Percentiles rank a stretch among this genome's conserved stretches.
These are phyloP conservation scores for Termitomyces eurrhizus DNA, from an alignment of 768 basidiomycete genomes.

Conservation along the genomic window DNA sequence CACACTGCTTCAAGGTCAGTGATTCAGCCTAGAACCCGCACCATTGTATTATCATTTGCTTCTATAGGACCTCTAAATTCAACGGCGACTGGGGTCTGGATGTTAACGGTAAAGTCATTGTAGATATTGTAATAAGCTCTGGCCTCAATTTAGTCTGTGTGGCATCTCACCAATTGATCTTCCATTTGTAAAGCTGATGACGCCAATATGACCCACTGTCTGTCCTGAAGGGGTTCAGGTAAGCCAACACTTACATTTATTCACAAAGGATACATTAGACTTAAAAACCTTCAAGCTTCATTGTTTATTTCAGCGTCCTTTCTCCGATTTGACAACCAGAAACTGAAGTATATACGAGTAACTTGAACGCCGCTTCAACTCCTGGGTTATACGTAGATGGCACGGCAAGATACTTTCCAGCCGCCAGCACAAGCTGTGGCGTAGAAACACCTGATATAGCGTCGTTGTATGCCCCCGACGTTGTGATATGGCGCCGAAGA, in stretches of 20 bases:
- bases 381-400: conserved; percentile 72
- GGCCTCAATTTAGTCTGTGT: too few relatives aligned
- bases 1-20: conserved; percentile 28
- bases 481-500: conserved; percentile 44
- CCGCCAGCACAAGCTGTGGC: conserved; percentile 42
- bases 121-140: too few relatives aligned
- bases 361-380: conserved; percentile 49
- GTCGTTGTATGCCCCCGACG: conserved; percentile 82
- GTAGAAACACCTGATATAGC: conserved; percentile 68
- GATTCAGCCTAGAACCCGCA: conserved; percentile 26
- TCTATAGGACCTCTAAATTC: conserved; percentile 29
- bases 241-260: not conserved
- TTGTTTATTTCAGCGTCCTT: not conserved
- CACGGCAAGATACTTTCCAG: conserved; percentile 69
- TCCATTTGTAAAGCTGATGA: not conserved
- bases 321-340: conserved; percentile 21
- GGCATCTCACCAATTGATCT: not conserved
- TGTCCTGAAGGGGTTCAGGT: not conserved
- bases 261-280: not conserved
- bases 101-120: too few relatives aligned
- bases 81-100: conserved; percentile 15
- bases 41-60: conserved; percentile 28
- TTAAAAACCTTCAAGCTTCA: too few relatives aligned
- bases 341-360: conserved; percentile 56
- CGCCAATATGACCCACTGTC: too few relatives aligned